Percentiles rank a stretch among this genome's conserved stretches.
phyloP scores from a whole-genome alignment of 257 asterid genomes.

The Lycium barbarum region DNA sequence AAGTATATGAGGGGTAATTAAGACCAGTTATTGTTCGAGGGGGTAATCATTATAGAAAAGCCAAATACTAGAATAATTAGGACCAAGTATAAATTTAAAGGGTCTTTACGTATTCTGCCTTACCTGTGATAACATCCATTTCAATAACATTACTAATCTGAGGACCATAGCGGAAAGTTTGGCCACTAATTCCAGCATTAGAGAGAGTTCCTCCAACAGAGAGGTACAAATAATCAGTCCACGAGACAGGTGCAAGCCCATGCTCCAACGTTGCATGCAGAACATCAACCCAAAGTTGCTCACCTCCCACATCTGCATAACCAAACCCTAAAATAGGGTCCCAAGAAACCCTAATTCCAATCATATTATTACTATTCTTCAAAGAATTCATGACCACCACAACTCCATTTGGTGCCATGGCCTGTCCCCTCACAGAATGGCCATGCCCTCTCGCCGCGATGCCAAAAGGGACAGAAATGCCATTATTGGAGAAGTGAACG shows the following conservation, averaged over 20 bases:
- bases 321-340: constrained; percentile 39
- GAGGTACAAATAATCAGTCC: constrained; percentile 73
- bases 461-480: background rate
- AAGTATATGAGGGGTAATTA: too few relatives aligned
- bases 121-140: constrained; percentile 73
- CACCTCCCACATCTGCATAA: constrained; percentile 77
- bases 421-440: constrained; percentile 35
- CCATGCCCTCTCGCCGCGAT: constrained; percentile 35
- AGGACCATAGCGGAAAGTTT: constrained; percentile 67
- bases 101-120: too few relatives aligned
- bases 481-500: constrained; percentile 21
- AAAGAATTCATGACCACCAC: constrained; percentile 67
- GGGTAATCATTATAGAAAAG: too few relatives aligned
- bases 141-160: constrained; percentile 71
- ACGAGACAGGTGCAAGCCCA: constrained; percentile 61
- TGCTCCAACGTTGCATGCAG: constrained; percentile 41
- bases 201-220: constrained; percentile 82
- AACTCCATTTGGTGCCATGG: constrained; percentile 39
- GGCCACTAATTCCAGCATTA: constrained; percentile 79
- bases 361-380: background rate
- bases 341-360: constrained; percentile 53
- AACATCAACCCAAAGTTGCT: constrained; percentile 68
- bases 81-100: too few relatives aligned
- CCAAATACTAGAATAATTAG: too few relatives aligned
- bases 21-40: too few relatives aligned